These are phyloP conservation scores for Carpinus viminea DNA, from an alignment of 306 rosid genomes.

Conservation along the genomic window DNA sequence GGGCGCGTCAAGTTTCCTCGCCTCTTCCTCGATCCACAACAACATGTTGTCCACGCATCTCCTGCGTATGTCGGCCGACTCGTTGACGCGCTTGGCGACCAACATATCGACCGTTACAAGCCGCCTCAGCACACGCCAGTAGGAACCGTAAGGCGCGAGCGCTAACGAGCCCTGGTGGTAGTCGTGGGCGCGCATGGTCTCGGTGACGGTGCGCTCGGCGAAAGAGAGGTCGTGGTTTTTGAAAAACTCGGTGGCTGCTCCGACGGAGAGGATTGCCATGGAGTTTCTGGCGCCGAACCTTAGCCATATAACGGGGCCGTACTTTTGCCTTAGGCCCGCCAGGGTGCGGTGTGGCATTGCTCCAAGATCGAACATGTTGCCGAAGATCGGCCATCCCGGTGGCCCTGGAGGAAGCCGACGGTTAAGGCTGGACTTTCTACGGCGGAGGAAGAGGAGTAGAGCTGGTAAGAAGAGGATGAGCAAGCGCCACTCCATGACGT, in stretches of 20 bases:
- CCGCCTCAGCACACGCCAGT: constrained; percentile 66
- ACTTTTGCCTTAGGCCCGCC: constrained; percentile 28
- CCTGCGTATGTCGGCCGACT: constrained; percentile 32
- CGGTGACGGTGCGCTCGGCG: constrained; percentile 51
- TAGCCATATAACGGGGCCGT: constrained; percentile 62
- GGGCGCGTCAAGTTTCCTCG: background rate
- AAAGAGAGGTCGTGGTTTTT: constrained; percentile 57
- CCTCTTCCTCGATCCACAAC: constrained; percentile 50
- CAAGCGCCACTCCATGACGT: constrained; percentile 7
- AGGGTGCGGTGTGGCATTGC: constrained; percentile 58
- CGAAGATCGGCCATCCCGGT: constrained; percentile 66
- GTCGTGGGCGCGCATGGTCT: constrained; percentile 43
- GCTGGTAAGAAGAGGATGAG: constrained; percentile 22
- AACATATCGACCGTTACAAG: constrained; percentile 62
- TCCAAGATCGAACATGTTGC: constrained; percentile 70
- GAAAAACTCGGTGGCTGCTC: constrained; percentile 48
- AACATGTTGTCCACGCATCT: constrained; percentile 54
- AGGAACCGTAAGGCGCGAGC: constrained; percentile 61
- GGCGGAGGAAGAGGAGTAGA: constrained; percentile 27
- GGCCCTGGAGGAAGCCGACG: constrained; percentile 59
- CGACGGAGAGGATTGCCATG: constrained; percentile 53
- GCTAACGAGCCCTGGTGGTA: constrained; percentile 60
- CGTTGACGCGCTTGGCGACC: constrained; percentile 50
- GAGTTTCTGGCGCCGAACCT: constrained; percentile 54
- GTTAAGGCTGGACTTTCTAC: constrained; percentile 3